These are phyloP conservation scores for Cytospora piceicola DNA, from an alignment of 2,329 filamentous ascomycete species.

Conservation along the genomic window DNA sequence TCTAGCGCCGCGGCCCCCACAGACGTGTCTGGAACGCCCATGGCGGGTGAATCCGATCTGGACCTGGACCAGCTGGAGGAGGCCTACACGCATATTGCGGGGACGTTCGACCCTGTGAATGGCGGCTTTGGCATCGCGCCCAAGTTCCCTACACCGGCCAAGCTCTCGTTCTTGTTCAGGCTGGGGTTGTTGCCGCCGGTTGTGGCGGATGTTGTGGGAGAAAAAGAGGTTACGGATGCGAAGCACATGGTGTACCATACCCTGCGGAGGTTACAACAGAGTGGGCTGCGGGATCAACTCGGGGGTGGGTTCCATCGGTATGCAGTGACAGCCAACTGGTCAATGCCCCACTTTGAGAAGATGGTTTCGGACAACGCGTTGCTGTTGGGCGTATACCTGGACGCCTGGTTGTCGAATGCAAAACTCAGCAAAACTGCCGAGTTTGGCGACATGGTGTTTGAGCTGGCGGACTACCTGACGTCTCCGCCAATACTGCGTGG, in stretches of 20 bases:
- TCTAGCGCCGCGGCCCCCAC: slow-evolving; percentile 35
- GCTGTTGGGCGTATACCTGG: slow-evolving; percentile 79
- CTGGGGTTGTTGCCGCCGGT: slow-evolving; percentile 71
- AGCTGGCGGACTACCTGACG: slow-evolving; percentile 86
- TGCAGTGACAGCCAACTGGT: slow-evolving; percentile 91
- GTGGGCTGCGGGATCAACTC: slow-evolving; percentile 60
- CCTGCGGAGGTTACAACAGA: slow-evolving; percentile 69
- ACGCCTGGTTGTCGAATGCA: slow-evolving; percentile 72
- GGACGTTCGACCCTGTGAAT: slow-evolving; percentile 76
- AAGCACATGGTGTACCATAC: slow-evolving; percentile 81
- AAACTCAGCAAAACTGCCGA: slow-evolving; percentile 59
- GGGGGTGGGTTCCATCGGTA: slow-evolving; percentile 70
- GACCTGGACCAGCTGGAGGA: slow-evolving; percentile 93
- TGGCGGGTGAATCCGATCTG: slow-evolving; percentile 62
- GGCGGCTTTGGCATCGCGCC: slow-evolving; percentile 82
- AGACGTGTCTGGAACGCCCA: slow-evolving; percentile 20
- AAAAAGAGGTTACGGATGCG: slow-evolving; percentile 73
- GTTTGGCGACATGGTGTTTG: slow-evolving; percentile 76
- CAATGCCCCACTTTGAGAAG: slow-evolving; percentile 94
- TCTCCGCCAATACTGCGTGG: slow-evolving; percentile 67
- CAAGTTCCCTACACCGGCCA: slow-evolving; percentile 89
- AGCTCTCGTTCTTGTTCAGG: slow-evolving; percentile 79
- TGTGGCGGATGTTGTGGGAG: slow-evolving; percentile 86
- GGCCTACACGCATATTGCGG: slow-evolving; percentile 78
- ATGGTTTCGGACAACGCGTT: slow-evolving; percentile 93